Evolutionary conservation across 2,329 filamentous ascomycete species (phyloP).

Genomic region (Fusarium agapanthi): DNA sequence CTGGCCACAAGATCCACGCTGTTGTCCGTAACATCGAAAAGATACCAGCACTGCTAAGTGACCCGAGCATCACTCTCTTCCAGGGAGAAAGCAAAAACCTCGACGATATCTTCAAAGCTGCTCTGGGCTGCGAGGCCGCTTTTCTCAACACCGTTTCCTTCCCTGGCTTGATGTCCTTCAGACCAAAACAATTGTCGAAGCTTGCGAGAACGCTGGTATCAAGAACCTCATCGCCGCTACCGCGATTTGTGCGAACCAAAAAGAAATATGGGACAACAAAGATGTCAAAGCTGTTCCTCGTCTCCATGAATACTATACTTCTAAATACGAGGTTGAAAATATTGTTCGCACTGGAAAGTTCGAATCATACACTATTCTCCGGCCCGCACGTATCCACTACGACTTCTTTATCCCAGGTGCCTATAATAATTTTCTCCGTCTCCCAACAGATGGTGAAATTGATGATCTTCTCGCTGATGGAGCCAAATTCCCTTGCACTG

Average conservation of each 20-base stretch:
- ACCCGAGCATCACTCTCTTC: conserved; percentile 46
- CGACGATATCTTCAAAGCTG: conserved; percentile 45
- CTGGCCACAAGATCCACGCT: conserved; percentile 48
- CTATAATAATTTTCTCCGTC: conserved; percentile 41
- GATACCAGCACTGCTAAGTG: conserved; percentile 37
- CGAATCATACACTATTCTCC: conserved; percentile 46
- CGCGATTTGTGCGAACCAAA: conserved; percentile 28
- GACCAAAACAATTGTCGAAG: conserved; percentile 45
- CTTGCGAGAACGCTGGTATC: conserved; percentile 45
- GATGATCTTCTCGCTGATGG: conserved; percentile 37
- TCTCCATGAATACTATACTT: conserved; percentile 47
- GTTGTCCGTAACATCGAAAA: conserved; percentile 49
- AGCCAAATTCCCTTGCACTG: conserved; percentile 41
- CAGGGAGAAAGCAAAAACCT: conserved; percentile 47
- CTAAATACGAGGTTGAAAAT: conserved; percentile 50
- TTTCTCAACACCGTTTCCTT: conserved; percentile 43
- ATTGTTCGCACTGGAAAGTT: conserved; percentile 43
- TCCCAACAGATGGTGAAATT: conserved; percentile 42
- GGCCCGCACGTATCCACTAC: conserved; percentile 43
- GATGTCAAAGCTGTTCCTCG: not conserved
- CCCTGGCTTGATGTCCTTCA: conserved; percentile 42
- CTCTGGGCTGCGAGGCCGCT: conserved; percentile 46
- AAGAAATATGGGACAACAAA: conserved; percentile 37
- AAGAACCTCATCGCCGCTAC: conserved; percentile 43
- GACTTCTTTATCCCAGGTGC: conserved; percentile 41